Conservation (phyloP, 768 basidiomycete genomes). For the Collybia nuda region DNA sequence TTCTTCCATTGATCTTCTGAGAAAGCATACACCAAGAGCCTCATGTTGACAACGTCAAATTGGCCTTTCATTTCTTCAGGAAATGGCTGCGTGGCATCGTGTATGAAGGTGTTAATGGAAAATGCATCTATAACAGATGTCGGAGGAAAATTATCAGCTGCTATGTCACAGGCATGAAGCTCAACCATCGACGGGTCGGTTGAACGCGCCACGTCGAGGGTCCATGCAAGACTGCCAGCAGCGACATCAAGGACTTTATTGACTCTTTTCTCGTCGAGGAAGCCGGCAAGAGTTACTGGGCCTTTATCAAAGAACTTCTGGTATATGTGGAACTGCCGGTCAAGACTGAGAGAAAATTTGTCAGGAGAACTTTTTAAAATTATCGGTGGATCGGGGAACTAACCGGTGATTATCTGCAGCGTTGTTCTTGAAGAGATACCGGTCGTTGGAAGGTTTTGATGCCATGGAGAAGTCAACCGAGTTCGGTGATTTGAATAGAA, state of each 20-base stretch:
- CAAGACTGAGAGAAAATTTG: no score
- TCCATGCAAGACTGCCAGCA: constrained; percentile 2
- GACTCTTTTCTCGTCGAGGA: no score
- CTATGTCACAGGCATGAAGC: constrained; percentile 1
- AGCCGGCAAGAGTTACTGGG: no score
- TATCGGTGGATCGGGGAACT: no score
- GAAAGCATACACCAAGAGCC: neutral
- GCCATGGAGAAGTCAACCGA: no score
- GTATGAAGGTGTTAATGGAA: constrained; percentile 1
- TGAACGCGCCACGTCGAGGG: constrained; percentile 2
- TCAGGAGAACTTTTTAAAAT: no score
- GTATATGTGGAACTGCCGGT: no score
- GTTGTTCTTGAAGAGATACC: no score
- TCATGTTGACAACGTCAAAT: constrained; percentile 4
- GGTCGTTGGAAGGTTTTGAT: no score
- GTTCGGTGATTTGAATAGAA: no score
- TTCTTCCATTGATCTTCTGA: constrained; percentile 2
- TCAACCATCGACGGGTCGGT: neutral
- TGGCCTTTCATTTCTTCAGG: neutral
- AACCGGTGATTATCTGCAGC: no score
- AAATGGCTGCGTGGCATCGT: constrained; percentile 2
- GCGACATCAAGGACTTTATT: constrained; percentile 3
- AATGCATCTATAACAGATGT: neutral
- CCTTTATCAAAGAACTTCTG: no score
- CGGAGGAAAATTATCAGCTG: neutral